Percentiles rank a stretch among this genome's conserved stretches.
Evolutionary conservation across 1,284 basidiomycete genomes (phyloP).

Genomic region (Trametes hirsuta): DNA sequence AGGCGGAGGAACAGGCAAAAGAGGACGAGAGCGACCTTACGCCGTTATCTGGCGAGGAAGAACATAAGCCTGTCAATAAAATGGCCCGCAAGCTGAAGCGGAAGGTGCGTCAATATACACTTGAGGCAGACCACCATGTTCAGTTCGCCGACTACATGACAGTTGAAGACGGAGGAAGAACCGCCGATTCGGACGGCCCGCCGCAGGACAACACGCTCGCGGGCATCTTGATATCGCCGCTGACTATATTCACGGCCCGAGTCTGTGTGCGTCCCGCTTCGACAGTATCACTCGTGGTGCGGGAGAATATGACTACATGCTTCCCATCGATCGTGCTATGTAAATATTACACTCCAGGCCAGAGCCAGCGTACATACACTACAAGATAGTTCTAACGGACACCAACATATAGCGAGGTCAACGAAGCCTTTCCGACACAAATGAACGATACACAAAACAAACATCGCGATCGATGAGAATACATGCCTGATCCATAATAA

Average conservation of each 20-base stretch:
- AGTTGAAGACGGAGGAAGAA: conserved; percentile 8
- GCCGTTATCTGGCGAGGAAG: conserved; percentile 34
- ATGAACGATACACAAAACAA: conserved; percentile 2
- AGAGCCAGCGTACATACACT: conserved; percentile 11
- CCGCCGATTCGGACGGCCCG: background rate
- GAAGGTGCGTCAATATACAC: conserved; percentile 22
- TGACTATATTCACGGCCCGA: no score
- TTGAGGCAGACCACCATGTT: background rate
- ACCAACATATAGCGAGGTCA: background rate
- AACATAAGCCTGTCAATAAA: conserved; percentile 11
- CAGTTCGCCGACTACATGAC: background rate
- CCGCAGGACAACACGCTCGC: background rate
- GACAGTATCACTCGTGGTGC: no score
- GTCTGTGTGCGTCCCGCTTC: no score
- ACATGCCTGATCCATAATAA: background rate
- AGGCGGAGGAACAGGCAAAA: conserved; percentile 4
- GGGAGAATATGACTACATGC: background rate
- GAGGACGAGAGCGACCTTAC: conserved; percentile 39
- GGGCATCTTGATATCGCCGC: background rate
- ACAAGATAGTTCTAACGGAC: conserved; percentile 14
- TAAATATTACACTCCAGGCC: conserved; percentile 16
- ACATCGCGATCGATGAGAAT: conserved; percentile 12
- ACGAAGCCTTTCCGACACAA: background rate
- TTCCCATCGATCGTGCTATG: conserved; percentile 11
- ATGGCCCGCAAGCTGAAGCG: conserved; percentile 24